phyloP scores from a whole-genome alignment of 345 rosid genomes.

The Gossypium anomalum region DNA sequence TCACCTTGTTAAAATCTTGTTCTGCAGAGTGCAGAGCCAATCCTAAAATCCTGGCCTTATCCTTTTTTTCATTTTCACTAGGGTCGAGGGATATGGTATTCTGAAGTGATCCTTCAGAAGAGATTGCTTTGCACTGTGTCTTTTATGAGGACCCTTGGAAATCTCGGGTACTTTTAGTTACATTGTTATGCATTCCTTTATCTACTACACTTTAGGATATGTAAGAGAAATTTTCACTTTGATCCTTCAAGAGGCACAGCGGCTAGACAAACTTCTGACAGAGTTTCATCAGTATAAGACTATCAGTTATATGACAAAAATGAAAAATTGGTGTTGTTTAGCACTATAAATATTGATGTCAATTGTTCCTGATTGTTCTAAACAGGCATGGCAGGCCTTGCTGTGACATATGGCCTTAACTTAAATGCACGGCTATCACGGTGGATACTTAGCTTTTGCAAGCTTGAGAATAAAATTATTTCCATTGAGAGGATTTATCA shows the following conservation, averaged over 20 bases:
- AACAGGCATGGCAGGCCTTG: constrained; percentile 99
- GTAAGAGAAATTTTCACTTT: not conserved
- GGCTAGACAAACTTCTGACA: not conserved
- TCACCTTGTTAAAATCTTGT: not conserved
- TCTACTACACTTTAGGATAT: not conserved
- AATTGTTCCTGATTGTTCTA: constrained; percentile 22
- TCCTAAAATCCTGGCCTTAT: not conserved
- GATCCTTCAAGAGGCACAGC: not conserved
- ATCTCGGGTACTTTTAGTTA: not conserved
- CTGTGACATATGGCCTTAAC: constrained; percentile 98
- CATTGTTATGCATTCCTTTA: not conserved
- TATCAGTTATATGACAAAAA: not conserved
- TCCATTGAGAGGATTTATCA: constrained; percentile 96
- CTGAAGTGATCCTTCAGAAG: not conserved
- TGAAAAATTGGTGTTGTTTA: not conserved
- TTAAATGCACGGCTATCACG: constrained; percentile 92
- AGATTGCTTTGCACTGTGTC: not conserved
- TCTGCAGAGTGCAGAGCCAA: not conserved
- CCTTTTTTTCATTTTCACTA: constrained; percentile 1
- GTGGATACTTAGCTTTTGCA: constrained; percentile 99
- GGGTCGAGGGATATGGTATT: constrained; percentile 5
- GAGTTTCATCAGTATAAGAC: not conserved
- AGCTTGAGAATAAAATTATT: constrained; percentile 95
- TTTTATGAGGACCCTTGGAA: not conserved
- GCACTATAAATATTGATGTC: constrained; percentile 5